Conservation (phyloP, 345 rosid genomes). For the Brassica nigra region DNA sequence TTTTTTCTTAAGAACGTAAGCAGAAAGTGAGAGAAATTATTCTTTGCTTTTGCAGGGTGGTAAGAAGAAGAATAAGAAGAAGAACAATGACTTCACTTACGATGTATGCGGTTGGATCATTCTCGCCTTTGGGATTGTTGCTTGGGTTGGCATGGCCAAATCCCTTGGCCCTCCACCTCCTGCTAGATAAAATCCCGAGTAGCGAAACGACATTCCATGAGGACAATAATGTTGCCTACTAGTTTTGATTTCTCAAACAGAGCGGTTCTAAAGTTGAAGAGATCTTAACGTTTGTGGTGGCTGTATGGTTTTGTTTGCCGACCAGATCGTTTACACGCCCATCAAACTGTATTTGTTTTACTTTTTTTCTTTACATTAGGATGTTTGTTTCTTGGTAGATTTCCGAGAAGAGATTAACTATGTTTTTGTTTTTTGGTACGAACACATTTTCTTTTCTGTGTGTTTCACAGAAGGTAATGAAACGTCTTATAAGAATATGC, state of each 20-base stretch:
- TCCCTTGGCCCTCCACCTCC: conserved; percentile 71
- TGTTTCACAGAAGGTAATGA: neutral
- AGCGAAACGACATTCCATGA: neutral
- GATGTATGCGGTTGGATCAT: conserved; percentile 89
- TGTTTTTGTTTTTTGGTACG: conserved; percentile 12
- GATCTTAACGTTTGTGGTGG: neutral
- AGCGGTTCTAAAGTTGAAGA: neutral
- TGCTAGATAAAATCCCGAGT: conserved; percentile 21
- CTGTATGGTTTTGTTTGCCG: neutral
- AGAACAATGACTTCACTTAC: conserved; percentile 73
- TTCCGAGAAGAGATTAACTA: neutral
- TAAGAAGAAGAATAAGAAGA: conserved; percentile 55
- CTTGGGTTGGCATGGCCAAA: conserved; percentile 87
- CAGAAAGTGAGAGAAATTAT: neutral
- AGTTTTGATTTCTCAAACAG: conserved; percentile 1
- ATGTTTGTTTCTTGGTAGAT: conserved; percentile 1
- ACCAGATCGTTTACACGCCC: neutral
- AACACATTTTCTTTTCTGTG: neutral
- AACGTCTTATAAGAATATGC: neutral
- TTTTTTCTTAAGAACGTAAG: neutral
- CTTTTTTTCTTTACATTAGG: neutral
- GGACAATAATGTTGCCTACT: neutral
- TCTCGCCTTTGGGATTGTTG: conserved; percentile 79
- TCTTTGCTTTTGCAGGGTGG: conserved; percentile 25
- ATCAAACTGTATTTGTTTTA: neutral